Evolutionary conservation across 192 early-diverging fungal species (phyloP).

Genomic region (Coemansia aciculifera): DNA sequence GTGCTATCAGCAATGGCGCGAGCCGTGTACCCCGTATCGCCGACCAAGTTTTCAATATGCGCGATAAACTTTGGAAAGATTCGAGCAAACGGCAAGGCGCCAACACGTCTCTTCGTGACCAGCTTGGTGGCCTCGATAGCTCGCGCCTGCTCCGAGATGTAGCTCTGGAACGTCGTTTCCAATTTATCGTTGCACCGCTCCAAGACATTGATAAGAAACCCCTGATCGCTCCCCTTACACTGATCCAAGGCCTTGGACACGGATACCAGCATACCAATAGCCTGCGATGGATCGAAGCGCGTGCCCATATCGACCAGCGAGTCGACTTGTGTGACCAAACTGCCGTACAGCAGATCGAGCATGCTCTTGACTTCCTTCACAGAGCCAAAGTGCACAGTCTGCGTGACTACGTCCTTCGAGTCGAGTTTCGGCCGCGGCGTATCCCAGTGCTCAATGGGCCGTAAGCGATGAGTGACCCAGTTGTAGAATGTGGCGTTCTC

Average conservation of each 20-base stretch:
- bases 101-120: conserved; percentile 81
- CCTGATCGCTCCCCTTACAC: conserved; percentile 71
- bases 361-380: conserved; percentile 67
- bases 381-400: conserved; percentile 47
- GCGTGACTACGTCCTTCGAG: conserved; percentile 40
- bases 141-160: conserved; percentile 83
- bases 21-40: conserved; percentile 62
- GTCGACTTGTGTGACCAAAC: conserved; percentile 70
- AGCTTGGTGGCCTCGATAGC: conserved; percentile 91
- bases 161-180: conserved; percentile 75
- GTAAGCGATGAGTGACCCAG: conserved; percentile 48
- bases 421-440: conserved; percentile 43
- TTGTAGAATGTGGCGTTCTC: conserved; percentile 50
- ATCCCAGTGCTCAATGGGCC: conserved; percentile 42
- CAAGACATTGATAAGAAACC: conserved; percentile 66
- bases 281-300: conserved; percentile 70
- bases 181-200: conserved; percentile 66
- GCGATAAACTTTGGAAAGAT: conserved; percentile 89
- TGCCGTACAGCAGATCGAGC: conserved; percentile 78
- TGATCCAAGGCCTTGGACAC: conserved; percentile 71
- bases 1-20: conserved; percentile 72
- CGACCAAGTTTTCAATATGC: conserved; percentile 60
- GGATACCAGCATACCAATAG: conserved; percentile 82
- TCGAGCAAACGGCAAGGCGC: conserved; percentile 85
- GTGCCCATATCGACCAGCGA: conserved; percentile 72